Base-by-base conservation (phyloP, 129 eudicot species). In the Flaveria bidentis region DNA sequence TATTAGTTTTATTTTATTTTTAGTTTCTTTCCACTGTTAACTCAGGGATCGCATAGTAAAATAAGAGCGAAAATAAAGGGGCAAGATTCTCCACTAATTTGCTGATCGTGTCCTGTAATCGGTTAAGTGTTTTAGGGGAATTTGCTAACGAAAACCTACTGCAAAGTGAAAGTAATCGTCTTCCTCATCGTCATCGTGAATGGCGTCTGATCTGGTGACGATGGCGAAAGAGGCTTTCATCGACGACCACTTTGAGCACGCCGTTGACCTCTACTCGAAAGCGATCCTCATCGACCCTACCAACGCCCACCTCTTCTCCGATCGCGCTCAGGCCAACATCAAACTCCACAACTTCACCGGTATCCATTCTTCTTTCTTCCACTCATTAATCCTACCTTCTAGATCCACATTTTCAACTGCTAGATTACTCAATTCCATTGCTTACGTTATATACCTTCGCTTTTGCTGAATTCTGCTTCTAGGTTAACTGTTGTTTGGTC, bases 301-400 rank as follows among this genome's bases (percentile, higher is more conserved):
- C 52, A 76, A 72, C 76, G 66, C 95, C 72, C 86, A 83, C 68
- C 78, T 86, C 15, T 85, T 71, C 62, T 90, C 90, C 47, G 97
- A 88, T 72, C 92, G 97, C 8, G 88, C 97, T 83, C 97, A 91
- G 55, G 95, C 95, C 69, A 81, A 91, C 74, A 88, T 88, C 68
- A 88, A 91, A 25, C 94, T 88, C 79, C 45, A 47, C 9, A 86
- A 85, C 80, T 91, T 86, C 82, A 85, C 92, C 58, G 97, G 97
- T 89, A 86, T 30, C 36, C 36, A 30, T 30, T 30, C 36, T 30
- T 30, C 36, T 30, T 30, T 3, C 36, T 30, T 4, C 36, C 36
- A 30, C 36, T 30, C 36, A 30, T 30, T 30, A 0, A 30, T 3
- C 36, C 36, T 30, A 30, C 36, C 26, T 23, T 23, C 26, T 23